Evolutionary conservation across 2,329 filamentous ascomycete genomes (phyloP).

Genomic region (Apiospora rasikravindrae): DNA sequence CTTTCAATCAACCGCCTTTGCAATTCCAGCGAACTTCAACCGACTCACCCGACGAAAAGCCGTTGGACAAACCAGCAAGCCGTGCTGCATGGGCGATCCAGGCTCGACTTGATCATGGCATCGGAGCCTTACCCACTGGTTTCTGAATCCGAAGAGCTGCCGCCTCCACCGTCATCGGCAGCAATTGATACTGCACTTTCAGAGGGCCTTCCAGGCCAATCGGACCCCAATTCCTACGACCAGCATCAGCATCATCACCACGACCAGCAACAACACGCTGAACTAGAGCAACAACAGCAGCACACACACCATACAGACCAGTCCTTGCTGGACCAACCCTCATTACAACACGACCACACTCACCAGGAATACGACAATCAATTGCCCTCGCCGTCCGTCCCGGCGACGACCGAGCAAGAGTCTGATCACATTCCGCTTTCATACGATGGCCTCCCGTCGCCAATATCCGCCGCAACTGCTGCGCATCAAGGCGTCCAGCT

Average conservation of each 20-base stretch:
- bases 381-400: slow-evolving; percentile 1
- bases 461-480: slow-evolving; percentile 17
- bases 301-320: not conserved
- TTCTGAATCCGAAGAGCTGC: slow-evolving; percentile 18
- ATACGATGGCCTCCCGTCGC: slow-evolving; percentile 22
- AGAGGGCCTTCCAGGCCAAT: not conserved
- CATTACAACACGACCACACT: not conserved
- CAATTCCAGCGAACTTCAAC: slow-evolving; percentile 20
- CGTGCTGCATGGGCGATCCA: not conserved
- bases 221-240: not conserved
- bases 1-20: slow-evolving; percentile 14
- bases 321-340: not conserved
- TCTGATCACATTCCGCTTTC: slow-evolving; percentile 18
- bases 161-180: slow-evolving; percentile 11
- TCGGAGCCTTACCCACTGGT: slow-evolving; percentile 21
- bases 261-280: not conserved
- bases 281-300: not conserved
- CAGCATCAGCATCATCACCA: not conserved
- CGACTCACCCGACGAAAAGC: slow-evolving; percentile 19
- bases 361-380: slow-evolving; percentile 12
- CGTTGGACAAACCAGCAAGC: slow-evolving; percentile 14
- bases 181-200: not conserved
- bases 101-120: slow-evolving; percentile 6
- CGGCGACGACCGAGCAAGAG: not conserved
- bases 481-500: slow-evolving; percentile 19